Conservation (phyloP, 148 eudicot species). For the Polygonum aviculare region DNA sequence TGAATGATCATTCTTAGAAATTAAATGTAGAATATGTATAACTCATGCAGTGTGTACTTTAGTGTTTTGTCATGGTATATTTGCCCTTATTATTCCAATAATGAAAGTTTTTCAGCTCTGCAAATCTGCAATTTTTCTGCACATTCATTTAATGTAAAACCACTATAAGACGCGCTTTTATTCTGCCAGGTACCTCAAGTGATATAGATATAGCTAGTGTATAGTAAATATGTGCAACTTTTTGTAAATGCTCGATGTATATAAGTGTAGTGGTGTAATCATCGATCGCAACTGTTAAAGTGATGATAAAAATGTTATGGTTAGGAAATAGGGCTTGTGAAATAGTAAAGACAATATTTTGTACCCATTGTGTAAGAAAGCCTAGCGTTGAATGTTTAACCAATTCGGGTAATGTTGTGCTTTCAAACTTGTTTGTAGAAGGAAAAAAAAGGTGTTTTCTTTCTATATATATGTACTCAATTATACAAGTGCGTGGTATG, state of each 20-base stretch:
- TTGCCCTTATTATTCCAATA: conserved; percentile 10
- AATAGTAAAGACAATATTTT: not conserved
- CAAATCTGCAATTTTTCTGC: not conserved
- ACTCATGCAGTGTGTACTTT: not conserved
- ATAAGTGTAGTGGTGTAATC: too few relatives aligned
- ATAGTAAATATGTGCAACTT: not conserved
- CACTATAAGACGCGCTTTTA: conserved; percentile 4
- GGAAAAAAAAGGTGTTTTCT: too few relatives aligned
- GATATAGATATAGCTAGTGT: not conserved
- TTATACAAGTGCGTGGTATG: too few relatives aligned
- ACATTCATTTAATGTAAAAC: not conserved
- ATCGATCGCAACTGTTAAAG: not conserved
- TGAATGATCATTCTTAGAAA: not conserved
- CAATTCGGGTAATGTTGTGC: not conserved
- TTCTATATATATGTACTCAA: too few relatives aligned
- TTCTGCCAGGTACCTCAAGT: not conserved
- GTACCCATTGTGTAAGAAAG: not conserved
- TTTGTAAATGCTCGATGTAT: too few relatives aligned
- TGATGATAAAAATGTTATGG: not conserved
- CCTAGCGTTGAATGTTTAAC: not conserved
- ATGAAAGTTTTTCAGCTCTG: not conserved
- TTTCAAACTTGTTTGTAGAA: too few relatives aligned
- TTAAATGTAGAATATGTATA: not conserved
- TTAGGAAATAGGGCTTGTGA: not conserved
- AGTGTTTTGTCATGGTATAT: conserved; percentile 10